phyloP scores from a whole-genome alignment of 1,284 basidiomycete genomes.

The Microbotryum lychnidis-dioicae region DNA sequence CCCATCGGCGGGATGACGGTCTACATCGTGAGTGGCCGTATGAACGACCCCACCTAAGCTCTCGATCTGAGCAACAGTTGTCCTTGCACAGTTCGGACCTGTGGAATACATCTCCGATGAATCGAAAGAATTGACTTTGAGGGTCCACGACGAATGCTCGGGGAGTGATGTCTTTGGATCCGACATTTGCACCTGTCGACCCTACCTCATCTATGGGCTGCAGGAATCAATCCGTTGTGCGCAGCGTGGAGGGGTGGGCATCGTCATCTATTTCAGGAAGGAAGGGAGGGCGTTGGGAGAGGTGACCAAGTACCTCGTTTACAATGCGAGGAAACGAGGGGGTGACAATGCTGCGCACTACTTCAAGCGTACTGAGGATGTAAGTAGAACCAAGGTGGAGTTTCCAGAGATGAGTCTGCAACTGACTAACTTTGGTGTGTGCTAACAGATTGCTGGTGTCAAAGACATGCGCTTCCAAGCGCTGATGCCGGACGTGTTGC shows the following conservation, averaged over 20 bases:
- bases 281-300: slow-evolving; percentile 71
- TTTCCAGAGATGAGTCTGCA: too few relatives aligned
- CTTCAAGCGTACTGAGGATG: slow-evolving; percentile 81
- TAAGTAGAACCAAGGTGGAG: too few relatives aligned
- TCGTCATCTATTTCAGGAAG: slow-evolving; percentile 90
- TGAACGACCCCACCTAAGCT: slow-evolving; percentile 33
- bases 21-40: slow-evolving; percentile 66
- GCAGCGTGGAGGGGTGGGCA: slow-evolving; percentile 81
- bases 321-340: slow-evolving; percentile 89
- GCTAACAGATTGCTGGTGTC: slow-evolving; percentile 43
- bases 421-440: too few relatives aligned
- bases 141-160: slow-evolving; percentile 87
- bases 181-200: slow-evolving; percentile 78
- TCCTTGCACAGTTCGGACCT: slow-evolving; percentile 58
- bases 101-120: slow-evolving; percentile 69
- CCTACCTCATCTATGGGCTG: slow-evolving; percentile 85
- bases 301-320: slow-evolving; percentile 70
- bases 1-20: slow-evolving; percentile 87
- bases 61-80: background rate
- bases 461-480: slow-evolving; percentile 86
- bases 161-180: slow-evolving; percentile 54
- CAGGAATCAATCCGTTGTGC: slow-evolving; percentile 81
- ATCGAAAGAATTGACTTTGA: slow-evolving; percentile 76
- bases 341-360: slow-evolving; percentile 88
- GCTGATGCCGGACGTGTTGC: slow-evolving; percentile 90